phyloP scores from a whole-genome alignment of 768 basidiomycete species.

The Phaeotremella fagi region DNA sequence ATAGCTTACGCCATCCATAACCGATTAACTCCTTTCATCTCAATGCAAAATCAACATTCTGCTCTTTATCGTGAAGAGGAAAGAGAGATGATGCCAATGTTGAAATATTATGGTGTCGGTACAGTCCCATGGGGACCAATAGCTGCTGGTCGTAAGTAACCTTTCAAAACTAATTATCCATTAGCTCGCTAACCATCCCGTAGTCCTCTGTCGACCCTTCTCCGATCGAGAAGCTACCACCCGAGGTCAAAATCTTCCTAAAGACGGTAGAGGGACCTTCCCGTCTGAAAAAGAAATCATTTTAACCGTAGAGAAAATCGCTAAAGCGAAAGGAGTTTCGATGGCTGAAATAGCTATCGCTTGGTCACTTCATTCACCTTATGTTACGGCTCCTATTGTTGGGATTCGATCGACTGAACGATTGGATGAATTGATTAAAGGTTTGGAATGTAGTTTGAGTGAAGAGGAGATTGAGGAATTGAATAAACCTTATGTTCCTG shows the following conservation, averaged over 20 bases:
- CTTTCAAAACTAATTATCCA: conserved; percentile 1
- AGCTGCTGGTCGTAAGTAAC: conserved; percentile 46
- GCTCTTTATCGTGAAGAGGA: conserved; percentile 63
- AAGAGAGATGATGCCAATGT: conserved; percentile 46
- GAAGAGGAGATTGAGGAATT: conserved; percentile 59
- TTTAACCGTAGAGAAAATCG: conserved; percentile 56
- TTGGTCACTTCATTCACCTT: conserved; percentile 55
- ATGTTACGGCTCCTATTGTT: conserved; percentile 60
- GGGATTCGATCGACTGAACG: conserved; percentile 57
- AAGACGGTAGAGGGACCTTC: conserved; percentile 12
- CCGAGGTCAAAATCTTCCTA: conserved; percentile 3
- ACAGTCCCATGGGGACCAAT: conserved; percentile 58
- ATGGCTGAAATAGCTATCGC: conserved; percentile 59
- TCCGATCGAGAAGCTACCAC: conserved; percentile 49
- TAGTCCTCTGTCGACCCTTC: conserved; percentile 49
- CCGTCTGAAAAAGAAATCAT: conserved; percentile 23
- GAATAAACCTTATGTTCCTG: conserved; percentile 56
- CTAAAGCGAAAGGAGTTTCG: conserved; percentile 54
- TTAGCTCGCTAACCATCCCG: neutral
- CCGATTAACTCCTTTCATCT: conserved; percentile 60
- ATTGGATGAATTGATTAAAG: conserved; percentile 56
- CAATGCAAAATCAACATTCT: conserved; percentile 66
- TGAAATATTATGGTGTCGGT: conserved; percentile 54
- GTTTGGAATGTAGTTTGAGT: conserved; percentile 54
- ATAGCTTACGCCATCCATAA: conserved; percentile 61